Percentiles rank a stretch among this genome's conserved stretches.
phyloP scores from a whole-genome alignment of 2,329 filamentous ascomycete species.

The Colletotrichum sidae region DNA sequence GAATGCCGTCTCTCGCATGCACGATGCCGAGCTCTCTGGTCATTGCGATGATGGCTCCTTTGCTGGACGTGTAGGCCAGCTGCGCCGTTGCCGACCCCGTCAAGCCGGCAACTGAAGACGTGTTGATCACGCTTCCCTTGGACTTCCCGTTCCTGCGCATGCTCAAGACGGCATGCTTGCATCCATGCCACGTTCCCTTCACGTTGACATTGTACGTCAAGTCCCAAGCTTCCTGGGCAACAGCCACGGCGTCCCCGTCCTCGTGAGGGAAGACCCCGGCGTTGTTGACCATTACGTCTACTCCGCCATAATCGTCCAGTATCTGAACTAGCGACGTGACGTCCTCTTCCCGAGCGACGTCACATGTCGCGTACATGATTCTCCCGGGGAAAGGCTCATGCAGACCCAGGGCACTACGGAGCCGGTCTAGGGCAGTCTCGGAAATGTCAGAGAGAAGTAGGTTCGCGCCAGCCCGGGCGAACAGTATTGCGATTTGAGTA shows the following conservation, averaged over 20 bases:
- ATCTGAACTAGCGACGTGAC: slow-evolving; percentile 70
- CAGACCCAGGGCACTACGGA: slow-evolving; percentile 68
- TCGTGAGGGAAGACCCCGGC: slow-evolving; percentile 82
- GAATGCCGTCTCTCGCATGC: slow-evolving; percentile 78
- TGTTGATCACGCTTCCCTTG: slow-evolving; percentile 78
- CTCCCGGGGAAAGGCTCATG: slow-evolving; percentile 61
- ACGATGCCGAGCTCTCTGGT: slow-evolving; percentile 81
- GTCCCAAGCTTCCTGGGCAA: slow-evolving; percentile 76
- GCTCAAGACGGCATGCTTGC: slow-evolving; percentile 77
- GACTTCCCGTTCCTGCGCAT: slow-evolving; percentile 76
- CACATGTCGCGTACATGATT: slow-evolving; percentile 55
- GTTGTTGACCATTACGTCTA: slow-evolving; percentile 84
- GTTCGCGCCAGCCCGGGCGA: slow-evolving; percentile 76
- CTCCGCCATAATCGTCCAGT: slow-evolving; percentile 76
- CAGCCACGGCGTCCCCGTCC: slow-evolving; percentile 67
- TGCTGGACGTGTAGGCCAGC: slow-evolving; percentile 80
- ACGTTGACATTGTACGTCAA: slow-evolving; percentile 81
- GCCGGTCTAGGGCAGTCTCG: slow-evolving; percentile 70
- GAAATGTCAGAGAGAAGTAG: slow-evolving; percentile 80
- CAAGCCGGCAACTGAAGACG: slow-evolving; percentile 78
- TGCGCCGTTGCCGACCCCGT: slow-evolving; percentile 79
- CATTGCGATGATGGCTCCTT: slow-evolving; percentile 80
- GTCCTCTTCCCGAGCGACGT: slow-evolving; percentile 77
- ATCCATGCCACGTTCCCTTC: slow-evolving; percentile 83
- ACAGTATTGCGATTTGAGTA: slow-evolving; percentile 79